A percentile compares a stretch with the other conserved stretches of the same genome.
Evolutionary conservation across 2,329 filamentous ascomycete species (phyloP).

Genomic region (Trichoderma gracile): DNA sequence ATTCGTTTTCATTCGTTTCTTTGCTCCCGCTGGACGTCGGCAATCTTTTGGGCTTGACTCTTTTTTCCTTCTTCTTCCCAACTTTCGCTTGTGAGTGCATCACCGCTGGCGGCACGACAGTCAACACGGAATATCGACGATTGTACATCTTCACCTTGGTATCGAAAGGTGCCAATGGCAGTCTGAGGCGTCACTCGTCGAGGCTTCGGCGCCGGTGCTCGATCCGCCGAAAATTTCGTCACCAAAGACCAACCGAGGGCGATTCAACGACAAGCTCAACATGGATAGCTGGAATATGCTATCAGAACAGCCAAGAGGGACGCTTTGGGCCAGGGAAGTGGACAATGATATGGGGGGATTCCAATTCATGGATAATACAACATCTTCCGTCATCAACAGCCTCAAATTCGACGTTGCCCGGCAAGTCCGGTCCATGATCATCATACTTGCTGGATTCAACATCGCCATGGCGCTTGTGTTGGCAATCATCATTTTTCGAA

Average conservation of each 20-base stretch:
- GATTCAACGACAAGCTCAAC: conserved; percentile 18
- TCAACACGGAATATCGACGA: not conserved
- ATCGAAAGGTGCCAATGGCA: conserved; percentile 18
- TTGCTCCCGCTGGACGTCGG: conserved; percentile 17
- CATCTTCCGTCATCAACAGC: conserved; percentile 51
- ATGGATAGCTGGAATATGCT: conserved; percentile 13
- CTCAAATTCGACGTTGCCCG: conserved; percentile 55
- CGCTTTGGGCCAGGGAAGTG: conserved; percentile 26
- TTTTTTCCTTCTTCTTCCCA: not conserved
- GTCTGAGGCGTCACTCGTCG: conserved; percentile 14
- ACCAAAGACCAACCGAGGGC: not conserved
- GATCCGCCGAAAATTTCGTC: not conserved
- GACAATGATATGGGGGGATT: conserved; percentile 31
- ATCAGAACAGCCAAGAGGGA: conserved; percentile 24
- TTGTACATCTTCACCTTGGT: not conserved
- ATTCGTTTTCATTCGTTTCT: conserved; percentile 1
- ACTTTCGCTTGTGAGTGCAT: not conserved
- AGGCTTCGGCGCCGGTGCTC: conserved; percentile 12
- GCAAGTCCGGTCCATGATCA: conserved; percentile 61
- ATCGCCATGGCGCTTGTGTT: conserved; percentile 58
- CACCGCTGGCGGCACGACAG: not conserved
- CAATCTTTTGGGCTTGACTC: not conserved
- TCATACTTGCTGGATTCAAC: conserved; percentile 64
- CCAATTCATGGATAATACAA: conserved; percentile 43
- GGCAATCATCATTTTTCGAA: conserved; percentile 57